These are phyloP conservation scores for Diplodia seriata DNA, from an alignment of 2,329 filamentous ascomycete genomes.

Conservation along the genomic window DNA sequence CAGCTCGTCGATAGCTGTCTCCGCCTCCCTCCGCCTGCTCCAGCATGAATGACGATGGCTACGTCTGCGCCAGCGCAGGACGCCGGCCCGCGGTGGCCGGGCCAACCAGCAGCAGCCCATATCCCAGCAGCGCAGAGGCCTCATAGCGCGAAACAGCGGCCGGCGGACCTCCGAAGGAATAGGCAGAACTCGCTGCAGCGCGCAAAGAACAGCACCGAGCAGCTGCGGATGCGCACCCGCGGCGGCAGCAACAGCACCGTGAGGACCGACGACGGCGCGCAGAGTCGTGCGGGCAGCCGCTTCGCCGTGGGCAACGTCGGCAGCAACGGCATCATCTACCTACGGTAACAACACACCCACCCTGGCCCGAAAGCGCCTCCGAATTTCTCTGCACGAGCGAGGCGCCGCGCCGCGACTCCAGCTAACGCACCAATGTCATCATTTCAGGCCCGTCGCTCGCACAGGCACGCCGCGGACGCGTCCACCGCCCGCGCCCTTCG, in stretches of 20 bases:
- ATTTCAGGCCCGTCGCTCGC: constrained; percentile 46
- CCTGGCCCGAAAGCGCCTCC: constrained; percentile 12
- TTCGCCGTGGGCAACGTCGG: constrained; percentile 57
- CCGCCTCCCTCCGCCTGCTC: neutral
- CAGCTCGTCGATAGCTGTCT: constrained; percentile 10
- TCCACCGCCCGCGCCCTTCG: constrained; percentile 46
- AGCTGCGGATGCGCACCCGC: constrained; percentile 43
- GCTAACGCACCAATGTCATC: constrained; percentile 37
- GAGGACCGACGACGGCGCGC: constrained; percentile 38
- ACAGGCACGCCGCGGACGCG: constrained; percentile 45
- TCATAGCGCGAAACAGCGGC: constrained; percentile 41
- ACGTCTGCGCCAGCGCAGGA: constrained; percentile 44
- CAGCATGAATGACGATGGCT: constrained; percentile 40
- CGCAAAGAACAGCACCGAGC: constrained; percentile 48
- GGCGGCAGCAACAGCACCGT: constrained; percentile 45
- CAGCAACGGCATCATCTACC: constrained; percentile 56
- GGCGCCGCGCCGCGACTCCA: constrained; percentile 11
- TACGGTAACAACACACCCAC: constrained; percentile 46
- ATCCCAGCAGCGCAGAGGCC: constrained; percentile 40
- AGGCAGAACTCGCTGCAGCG: constrained; percentile 37
- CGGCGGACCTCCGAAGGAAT: constrained; percentile 30
- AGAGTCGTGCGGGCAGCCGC: constrained; percentile 38
- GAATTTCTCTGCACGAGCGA: constrained; percentile 22
- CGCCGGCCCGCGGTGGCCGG: constrained; percentile 38
- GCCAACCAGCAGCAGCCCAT: constrained; percentile 40